Evolutionary conservation across 257 asterid species (phyloP), one percentile per base, ranked within the genome.

Genomic region (Misopates orontium): DNA sequence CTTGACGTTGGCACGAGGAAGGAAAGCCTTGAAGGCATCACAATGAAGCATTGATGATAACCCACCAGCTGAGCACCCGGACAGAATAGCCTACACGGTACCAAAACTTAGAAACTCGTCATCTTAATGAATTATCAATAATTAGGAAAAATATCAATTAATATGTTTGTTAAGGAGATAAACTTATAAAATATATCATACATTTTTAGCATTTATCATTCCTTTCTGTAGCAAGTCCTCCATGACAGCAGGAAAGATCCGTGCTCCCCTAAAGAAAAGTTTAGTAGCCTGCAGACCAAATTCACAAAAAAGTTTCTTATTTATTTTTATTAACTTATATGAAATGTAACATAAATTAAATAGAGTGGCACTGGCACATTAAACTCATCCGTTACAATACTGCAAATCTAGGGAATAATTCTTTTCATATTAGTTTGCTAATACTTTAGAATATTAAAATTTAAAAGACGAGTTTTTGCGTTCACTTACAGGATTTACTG

Each of bases 61-160:
- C 56, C 95, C 98, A 56, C 98, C 98, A 17, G 98, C 96, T 1
- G 98, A 91, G 71, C 98, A 86, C 74, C 98, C 96, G 42, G 93
- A 84, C 2, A 91, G 73, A 73, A 91, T 76, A 60, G 98, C 98
- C 98, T 91, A 67, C 23, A 8, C 28, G 39, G 25, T 0, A 70
- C 15, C 20, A 18, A 59, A 32, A 18, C 10, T 18, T 22, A n/a
- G n/a, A n/a, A n/a, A n/a, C n/a, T n/a, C n/a, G n/a, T n/a, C n/a
- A n/a, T n/a, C n/a, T n/a, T n/a, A n/a, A n/a, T n/a, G n/a, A 36
- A 59, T 17, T 18, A 21, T 18, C 19, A 17, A 36, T 36, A 19
- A 59, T 8, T 32, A 28, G 48, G n/a, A 57, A 57, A 28, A 28
- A 28, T n/a, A n/a, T n/a, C n/a, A n/a, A n/a, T n/a, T n/a, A n/a